phyloP scores from a whole-genome alignment of 257 asterid genomes.

The Solanum appendiculatum region DNA sequence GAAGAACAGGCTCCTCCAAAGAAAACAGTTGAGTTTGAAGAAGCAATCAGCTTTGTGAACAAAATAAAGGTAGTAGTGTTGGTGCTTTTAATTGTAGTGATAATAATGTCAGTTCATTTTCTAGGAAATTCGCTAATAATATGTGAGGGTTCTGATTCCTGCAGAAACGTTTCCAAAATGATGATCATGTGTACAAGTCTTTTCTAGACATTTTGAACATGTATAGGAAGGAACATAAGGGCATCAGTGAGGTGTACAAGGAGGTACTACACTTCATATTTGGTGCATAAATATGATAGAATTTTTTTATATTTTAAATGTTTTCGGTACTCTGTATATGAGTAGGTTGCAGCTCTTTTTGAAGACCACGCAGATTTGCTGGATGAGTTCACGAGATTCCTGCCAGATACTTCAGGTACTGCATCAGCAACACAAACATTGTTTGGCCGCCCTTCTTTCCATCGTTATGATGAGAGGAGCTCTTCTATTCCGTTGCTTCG shows the following conservation, averaged over 20 bases:
- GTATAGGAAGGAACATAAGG: constrained; percentile 66
- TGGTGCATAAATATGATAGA: neutral
- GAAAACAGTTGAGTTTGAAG: constrained; percentile 64
- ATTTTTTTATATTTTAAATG: neutral
- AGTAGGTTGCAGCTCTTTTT: constrained; percentile 54
- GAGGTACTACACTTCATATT: constrained; percentile 27
- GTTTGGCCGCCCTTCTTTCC: constrained; percentile 34
- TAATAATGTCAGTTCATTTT: neutral
- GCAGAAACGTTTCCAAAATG: constrained; percentile 63
- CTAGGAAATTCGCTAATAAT: neutral
- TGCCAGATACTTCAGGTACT: constrained; percentile 55
- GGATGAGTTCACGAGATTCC: constrained; percentile 62
- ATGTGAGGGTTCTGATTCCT: neutral
- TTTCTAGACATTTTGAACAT: constrained; percentile 61
- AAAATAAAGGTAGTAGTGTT: constrained; percentile 45
- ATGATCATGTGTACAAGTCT: constrained; percentile 57
- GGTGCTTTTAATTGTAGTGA: neutral
- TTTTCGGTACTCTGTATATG: neutral
- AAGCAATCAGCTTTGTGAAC: constrained; percentile 64
- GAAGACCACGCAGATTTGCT: constrained; percentile 63
- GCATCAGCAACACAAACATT: constrained; percentile 39
- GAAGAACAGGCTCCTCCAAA: constrained; percentile 55
- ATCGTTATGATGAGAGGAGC: constrained; percentile 52
- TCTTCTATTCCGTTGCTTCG: constrained; percentile 42
- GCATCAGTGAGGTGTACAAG: constrained; percentile 51